Evolutionary conservation across 495 filamentous ascomycete species (phyloP).

Genomic region (Parmelia sp.): DNA sequence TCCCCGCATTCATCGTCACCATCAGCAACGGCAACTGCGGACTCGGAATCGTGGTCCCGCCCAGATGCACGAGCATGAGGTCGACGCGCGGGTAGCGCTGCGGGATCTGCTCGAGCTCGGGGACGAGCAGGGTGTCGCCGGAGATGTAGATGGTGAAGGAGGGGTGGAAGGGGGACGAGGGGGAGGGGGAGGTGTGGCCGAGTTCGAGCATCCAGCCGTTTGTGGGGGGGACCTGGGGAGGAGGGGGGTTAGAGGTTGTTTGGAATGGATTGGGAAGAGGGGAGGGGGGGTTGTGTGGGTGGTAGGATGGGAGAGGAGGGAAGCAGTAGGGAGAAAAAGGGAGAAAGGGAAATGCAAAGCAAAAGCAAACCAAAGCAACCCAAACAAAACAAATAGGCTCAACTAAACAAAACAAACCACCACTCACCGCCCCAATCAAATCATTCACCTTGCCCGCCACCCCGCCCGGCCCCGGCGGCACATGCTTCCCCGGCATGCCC

Average conservation of each 20-base stretch:
- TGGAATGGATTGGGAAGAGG: not conserved
- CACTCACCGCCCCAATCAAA: constrained; percentile 50
- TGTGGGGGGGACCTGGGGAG: constrained; percentile 54
- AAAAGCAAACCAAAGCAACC: too few relatives aligned
- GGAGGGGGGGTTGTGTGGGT: too few relatives aligned
- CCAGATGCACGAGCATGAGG: constrained; percentile 62
- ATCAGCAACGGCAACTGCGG: constrained; percentile 52
- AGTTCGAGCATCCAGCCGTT: constrained; percentile 70
- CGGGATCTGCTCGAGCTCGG: constrained; percentile 57
- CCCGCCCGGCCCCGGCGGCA: constrained; percentile 44
- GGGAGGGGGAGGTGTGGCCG: constrained; percentile 34
- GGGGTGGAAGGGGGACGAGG: not conserved
- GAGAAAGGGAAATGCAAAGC: not conserved
- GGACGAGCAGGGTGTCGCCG: constrained; percentile 62
- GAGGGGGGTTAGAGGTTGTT: not conserved
- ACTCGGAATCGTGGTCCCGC: constrained; percentile 58
- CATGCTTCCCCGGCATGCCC: constrained; percentile 66
- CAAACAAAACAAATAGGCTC: not conserved
- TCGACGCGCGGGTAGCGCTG: constrained; percentile 49
- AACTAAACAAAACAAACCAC: not conserved
- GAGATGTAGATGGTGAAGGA: constrained; percentile 57
- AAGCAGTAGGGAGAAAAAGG: not conserved
- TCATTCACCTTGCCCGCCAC: constrained; percentile 48
- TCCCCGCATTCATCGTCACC: constrained; percentile 67
- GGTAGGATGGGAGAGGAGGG: not conserved